Evolutionary conservation across 257 asterid genomes (phyloP).

Genomic region (Nicotiana paniculata): DNA sequence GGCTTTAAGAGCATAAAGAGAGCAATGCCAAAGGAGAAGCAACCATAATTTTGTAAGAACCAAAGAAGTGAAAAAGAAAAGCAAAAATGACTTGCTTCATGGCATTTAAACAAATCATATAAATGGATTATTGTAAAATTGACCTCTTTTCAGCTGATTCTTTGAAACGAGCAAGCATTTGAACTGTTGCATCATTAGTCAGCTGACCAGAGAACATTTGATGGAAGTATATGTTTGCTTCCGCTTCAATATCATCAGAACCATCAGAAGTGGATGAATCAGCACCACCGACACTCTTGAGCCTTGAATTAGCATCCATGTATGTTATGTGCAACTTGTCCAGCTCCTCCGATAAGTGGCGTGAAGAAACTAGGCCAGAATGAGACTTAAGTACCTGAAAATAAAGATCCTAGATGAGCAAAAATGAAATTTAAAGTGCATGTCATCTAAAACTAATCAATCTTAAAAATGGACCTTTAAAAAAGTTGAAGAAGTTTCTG

Average conservation of each 20-base stretch:
- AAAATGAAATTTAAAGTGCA: conserved; percentile 1
- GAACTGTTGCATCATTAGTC: conserved; percentile 61
- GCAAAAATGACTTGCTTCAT: neutral
- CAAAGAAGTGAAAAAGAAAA: neutral
- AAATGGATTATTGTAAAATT: neutral
- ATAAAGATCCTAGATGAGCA: conserved; percentile 7
- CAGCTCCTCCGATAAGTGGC: conserved; percentile 62
- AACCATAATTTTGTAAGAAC: neutral
- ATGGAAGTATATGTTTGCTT: conserved; percentile 77
- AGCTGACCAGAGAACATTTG: conserved; percentile 84
- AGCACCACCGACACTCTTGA: conserved; percentile 42
- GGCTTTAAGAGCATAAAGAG: conserved; percentile 1
- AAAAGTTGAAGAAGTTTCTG: conserved; percentile 63
- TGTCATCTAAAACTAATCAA: neutral
- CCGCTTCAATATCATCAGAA: conserved; percentile 76
- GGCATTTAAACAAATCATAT: neutral
- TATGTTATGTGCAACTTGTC: conserved; percentile 54
- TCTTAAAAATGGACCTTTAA: conserved; percentile 47
- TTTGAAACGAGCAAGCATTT: conserved; percentile 77
- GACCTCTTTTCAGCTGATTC: conserved; percentile 81
- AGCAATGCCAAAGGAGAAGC: neutral
- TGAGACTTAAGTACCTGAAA: conserved; percentile 86
- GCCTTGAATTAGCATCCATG: conserved; percentile 48
- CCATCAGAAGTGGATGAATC: conserved; percentile 51
- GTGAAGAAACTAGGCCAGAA: conserved; percentile 42